Conservation (phyloP, 306 rosid genomes). For the Gastrolobium villosum region DNA sequence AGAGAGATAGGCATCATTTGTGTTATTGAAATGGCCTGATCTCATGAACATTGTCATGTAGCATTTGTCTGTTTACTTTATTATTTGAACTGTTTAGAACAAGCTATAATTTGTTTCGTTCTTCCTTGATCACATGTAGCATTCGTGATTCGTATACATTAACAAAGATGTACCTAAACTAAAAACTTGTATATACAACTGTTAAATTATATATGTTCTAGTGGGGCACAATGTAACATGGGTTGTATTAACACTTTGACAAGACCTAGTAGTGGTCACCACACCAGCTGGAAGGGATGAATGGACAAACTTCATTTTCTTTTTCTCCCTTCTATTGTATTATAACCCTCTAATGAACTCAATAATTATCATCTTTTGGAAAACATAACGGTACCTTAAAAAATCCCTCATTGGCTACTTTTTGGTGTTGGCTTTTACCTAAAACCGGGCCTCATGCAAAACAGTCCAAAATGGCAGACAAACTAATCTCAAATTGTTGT, state of each 20-base stretch:
- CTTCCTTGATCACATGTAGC: constrained; percentile 34
- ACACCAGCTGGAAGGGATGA: constrained; percentile 36
- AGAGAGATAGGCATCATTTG: constrained; percentile 30
- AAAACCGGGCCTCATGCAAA: constrained; percentile 37
- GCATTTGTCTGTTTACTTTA: constrained; percentile 40
- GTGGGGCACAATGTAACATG: constrained; percentile 51
- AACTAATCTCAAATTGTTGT: constrained; percentile 2
- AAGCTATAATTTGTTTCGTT: neutral
- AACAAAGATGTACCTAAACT: constrained; percentile 29
- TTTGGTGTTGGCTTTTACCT: constrained; percentile 44
- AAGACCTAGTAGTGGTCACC: constrained; percentile 34
- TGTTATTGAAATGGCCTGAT: constrained; percentile 41
- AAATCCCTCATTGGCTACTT: constrained; percentile 38
- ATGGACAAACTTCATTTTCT: constrained; percentile 31
- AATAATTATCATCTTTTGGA: constrained; percentile 38
- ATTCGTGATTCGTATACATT: constrained; percentile 6
- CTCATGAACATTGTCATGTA: constrained; percentile 41
- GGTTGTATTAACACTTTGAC: constrained; percentile 35
- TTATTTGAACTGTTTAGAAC: constrained; percentile 11
- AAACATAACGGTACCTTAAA: constrained; percentile 14
- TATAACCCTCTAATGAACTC: constrained; percentile 29
- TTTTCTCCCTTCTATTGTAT: neutral
- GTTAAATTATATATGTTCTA: constrained; percentile 32
- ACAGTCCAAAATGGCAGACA: constrained; percentile 45
- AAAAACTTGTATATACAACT: constrained; percentile 23